Percentiles rank a stretch among this genome's conserved stretches.
Evolutionary conservation across 2,329 filamentous ascomycete species (phyloP).

Genomic region (Penicillium psychrosexuale): DNA sequence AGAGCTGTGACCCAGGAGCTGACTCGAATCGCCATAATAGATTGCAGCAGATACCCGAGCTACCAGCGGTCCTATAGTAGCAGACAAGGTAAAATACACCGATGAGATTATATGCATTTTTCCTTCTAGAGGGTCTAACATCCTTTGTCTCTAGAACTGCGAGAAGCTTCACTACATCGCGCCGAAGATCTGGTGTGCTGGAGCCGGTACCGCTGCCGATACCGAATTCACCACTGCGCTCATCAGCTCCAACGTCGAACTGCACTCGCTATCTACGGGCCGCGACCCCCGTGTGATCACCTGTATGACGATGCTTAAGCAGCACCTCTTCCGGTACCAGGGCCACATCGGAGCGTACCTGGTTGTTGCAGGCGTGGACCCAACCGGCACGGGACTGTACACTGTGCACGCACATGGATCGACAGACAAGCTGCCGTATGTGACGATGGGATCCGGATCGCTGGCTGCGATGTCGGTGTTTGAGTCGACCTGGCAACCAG

Average conservation of each 20-base stretch:
- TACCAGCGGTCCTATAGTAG: slow-evolving; percentile 94
- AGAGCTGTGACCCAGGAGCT: slow-evolving; percentile 11
- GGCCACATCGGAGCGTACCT: slow-evolving; percentile 97
- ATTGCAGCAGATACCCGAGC: slow-evolving; percentile 98
- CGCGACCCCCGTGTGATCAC: slow-evolving; percentile 96
- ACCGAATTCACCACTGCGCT: slow-evolving; percentile 98
- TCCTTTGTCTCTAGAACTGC: slow-evolving; percentile 66
- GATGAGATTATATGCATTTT: not conserved
- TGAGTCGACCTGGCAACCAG: slow-evolving; percentile 88
- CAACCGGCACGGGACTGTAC: slow-evolving; percentile 91
- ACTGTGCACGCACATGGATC: slow-evolving; percentile 98
- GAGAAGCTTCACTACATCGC: slow-evolving; percentile 99
- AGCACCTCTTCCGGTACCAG: slow-evolving; percentile 98
- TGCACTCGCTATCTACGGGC: slow-evolving; percentile 93
- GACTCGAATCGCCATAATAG: slow-evolving; percentile 44
- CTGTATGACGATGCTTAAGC: slow-evolving; percentile 99
- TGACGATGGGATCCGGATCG: slow-evolving; percentile 97
- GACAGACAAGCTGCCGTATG: slow-evolving; percentile 97
- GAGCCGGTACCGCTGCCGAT: slow-evolving; percentile 94
- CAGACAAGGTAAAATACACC: slow-evolving; percentile 72
- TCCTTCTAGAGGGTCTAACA: slow-evolving; percentile 3
- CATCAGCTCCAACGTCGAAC: slow-evolving; percentile 97
- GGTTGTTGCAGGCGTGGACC: slow-evolving; percentile 93
- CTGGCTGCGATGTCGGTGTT: slow-evolving; percentile 97
- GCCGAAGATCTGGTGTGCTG: slow-evolving; percentile 98